Evolutionary conservation across 257 asterid genomes (phyloP).

Genomic region (Lycium barbarum): DNA sequence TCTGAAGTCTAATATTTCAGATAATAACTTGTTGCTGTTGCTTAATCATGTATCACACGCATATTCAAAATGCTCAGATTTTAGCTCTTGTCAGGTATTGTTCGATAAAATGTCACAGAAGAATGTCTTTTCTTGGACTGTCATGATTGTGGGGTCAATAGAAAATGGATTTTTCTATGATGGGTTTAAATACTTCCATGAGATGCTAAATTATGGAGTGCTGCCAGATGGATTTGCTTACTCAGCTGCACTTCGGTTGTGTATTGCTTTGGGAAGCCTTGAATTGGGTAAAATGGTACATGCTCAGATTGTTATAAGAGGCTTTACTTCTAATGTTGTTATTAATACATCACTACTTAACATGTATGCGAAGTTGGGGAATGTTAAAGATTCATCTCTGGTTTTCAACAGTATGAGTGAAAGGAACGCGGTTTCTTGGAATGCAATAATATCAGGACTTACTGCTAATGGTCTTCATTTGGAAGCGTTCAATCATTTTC

Average conservation of each 20-base stretch:
- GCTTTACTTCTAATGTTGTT: conserved; percentile 53
- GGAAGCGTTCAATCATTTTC: conserved; percentile 52
- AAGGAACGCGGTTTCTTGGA: conserved; percentile 58
- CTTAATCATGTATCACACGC: conserved; percentile 61
- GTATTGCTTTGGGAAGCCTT: conserved; percentile 47
- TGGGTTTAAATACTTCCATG: conserved; percentile 43
- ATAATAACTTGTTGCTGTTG: conserved; percentile 46
- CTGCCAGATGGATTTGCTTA: conserved; percentile 54
- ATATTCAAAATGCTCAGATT: conserved; percentile 59
- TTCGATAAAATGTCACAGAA: conserved; percentile 46
- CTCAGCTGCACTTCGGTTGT: conserved; percentile 52
- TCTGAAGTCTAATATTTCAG: conserved; percentile 41
- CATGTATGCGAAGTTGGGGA: conserved; percentile 56
- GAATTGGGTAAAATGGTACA: conserved; percentile 53
- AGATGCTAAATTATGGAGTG: conserved; percentile 50
- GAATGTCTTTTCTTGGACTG: conserved; percentile 64
- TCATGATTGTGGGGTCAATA: conserved; percentile 54
- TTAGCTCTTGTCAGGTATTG: conserved; percentile 44
- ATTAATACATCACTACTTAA: conserved; percentile 58
- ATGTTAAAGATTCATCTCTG: conserved; percentile 45
- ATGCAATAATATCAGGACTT: conserved; percentile 66
- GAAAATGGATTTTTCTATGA: conserved; percentile 42
- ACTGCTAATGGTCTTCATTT: conserved; percentile 51
- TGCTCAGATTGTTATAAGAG: conserved; percentile 51
- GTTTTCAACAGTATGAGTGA: conserved; percentile 54